These are phyloP conservation scores for Coelastrella sp. DNA, from an alignment of 139 green algal genomes.

Conservation along the genomic window DNA sequence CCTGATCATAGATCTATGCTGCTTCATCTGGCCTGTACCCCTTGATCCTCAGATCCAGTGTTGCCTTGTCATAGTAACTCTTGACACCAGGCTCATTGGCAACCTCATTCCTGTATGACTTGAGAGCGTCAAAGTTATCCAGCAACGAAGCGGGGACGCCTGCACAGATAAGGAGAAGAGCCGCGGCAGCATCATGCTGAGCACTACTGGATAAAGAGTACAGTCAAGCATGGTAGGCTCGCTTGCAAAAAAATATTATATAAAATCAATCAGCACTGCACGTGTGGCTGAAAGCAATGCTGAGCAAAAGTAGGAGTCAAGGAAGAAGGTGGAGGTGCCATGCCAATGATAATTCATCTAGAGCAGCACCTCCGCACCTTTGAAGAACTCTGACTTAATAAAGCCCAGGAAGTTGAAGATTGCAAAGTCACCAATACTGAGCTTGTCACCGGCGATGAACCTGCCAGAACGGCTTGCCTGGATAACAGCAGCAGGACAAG, in stretches of 20 bases:
- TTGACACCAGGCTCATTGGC: background rate
- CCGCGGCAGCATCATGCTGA: background rate
- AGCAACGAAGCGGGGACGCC: background rate
- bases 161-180: background rate
- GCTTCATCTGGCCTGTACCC: background rate
- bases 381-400: background rate
- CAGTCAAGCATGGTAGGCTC: background rate
- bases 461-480: background rate
- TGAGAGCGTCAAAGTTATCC: background rate
- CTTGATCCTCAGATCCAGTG: background rate
- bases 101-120: background rate
- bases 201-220: background rate
- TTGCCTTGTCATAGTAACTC: background rate
- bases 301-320: background rate
- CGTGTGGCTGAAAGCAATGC: background rate
- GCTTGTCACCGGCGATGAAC: background rate
- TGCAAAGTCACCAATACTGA: conserved; percentile 8
- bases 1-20: background rate
- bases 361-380: background rate
- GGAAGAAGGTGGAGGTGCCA: background rate
- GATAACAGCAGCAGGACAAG: background rate
- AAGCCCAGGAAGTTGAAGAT: conserved; percentile 19
- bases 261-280: background rate
- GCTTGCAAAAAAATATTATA: background rate
- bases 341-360: background rate